These are phyloP conservation scores for Tremellales sp. DNA, from an alignment of 1,284 basidiomycete species.

Conservation along the genomic window DNA sequence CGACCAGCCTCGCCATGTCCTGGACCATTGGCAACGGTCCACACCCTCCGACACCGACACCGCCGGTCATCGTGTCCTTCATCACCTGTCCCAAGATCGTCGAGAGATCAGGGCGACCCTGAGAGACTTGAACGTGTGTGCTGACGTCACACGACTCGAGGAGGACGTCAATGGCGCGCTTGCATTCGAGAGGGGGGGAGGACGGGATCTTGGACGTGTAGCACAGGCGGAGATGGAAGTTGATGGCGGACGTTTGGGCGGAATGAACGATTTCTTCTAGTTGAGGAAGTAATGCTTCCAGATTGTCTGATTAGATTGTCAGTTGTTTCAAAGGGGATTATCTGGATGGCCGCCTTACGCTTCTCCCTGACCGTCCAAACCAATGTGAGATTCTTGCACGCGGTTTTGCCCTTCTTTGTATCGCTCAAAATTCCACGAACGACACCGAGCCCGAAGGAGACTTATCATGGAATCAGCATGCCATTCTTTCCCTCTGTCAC, in stretches of 20 bases:
- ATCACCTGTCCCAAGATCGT: neutral
- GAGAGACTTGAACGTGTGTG: too few species aligned
- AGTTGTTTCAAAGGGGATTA: neutral
- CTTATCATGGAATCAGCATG: neutral
- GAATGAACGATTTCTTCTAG: slow-evolving; percentile 2
- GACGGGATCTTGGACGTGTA: too few species aligned
- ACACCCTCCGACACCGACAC: slow-evolving; percentile 8
- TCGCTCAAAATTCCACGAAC: slow-evolving; percentile 3
- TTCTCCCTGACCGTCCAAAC: slow-evolving; percentile 8
- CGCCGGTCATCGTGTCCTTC: slow-evolving; percentile 1
- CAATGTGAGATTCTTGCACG: slow-evolving; percentile 3
- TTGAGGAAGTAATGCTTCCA: slow-evolving; percentile 6
- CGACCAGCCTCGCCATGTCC: slow-evolving; percentile 1
- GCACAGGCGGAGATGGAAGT: too few species aligned
- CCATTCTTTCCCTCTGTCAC: neutral
- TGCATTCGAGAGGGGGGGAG: too few species aligned
- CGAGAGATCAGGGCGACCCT: slow-evolving; percentile 4
- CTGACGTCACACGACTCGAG: too few species aligned
- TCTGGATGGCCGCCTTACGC: slow-evolving; percentile 3
- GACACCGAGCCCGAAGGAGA: slow-evolving; percentile 9
- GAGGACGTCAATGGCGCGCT: too few species aligned
- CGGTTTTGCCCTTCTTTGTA: slow-evolving; percentile 2
- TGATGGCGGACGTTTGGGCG: too few species aligned
- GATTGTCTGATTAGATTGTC: slow-evolving; percentile 1
- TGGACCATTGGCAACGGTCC: slow-evolving; percentile 6